Evolutionary conservation across 805 yeast genomes (phyloP).

Genomic region (Metschnikowia koreensis): DNA sequence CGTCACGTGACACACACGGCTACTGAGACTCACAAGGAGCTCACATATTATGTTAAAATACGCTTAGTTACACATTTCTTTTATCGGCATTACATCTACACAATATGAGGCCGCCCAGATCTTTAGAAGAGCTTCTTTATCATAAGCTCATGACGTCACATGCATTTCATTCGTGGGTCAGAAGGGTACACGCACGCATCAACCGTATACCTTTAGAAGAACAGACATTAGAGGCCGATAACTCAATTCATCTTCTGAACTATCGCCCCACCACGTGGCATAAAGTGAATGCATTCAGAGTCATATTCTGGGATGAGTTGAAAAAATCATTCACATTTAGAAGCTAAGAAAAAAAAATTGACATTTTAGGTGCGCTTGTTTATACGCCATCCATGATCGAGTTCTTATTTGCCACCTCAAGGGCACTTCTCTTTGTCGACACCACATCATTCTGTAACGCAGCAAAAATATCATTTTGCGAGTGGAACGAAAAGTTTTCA

Average conservation of each 20-base stretch:
- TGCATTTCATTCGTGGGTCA: conserved; percentile 61
- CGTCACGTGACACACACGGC: too few relatives aligned
- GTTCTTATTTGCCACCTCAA: conserved; percentile 42
- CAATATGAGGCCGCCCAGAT: conserved; percentile 10
- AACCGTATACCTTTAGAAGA: conserved; percentile 55
- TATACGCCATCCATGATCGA: conserved; percentile 2
- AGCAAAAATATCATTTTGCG: conserved; percentile 66
- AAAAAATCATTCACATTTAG: conserved; percentile 51
- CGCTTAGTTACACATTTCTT: not conserved
- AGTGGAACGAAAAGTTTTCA: conserved; percentile 75
- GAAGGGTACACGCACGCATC: conserved; percentile 58
- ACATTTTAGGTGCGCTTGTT: not conserved
- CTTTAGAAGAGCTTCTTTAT: conserved; percentile 26
- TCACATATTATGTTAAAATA: not conserved
- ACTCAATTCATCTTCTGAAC: conserved; percentile 21
- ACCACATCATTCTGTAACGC: conserved; percentile 77
- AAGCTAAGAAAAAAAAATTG: not conserved
- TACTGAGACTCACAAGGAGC: too few relatives aligned
- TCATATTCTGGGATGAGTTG: conserved; percentile 60
- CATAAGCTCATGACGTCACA: conserved; percentile 52
- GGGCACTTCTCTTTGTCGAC: conserved; percentile 58
- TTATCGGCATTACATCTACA: not conserved
- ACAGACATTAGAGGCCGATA: conserved; percentile 20
- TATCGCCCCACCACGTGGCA: conserved; percentile 54
- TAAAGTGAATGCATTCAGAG: conserved; percentile 57